Base-by-base conservation (phyloP, 1,284 basidiomycete species). In the Ustilago cynodontis region DNA sequence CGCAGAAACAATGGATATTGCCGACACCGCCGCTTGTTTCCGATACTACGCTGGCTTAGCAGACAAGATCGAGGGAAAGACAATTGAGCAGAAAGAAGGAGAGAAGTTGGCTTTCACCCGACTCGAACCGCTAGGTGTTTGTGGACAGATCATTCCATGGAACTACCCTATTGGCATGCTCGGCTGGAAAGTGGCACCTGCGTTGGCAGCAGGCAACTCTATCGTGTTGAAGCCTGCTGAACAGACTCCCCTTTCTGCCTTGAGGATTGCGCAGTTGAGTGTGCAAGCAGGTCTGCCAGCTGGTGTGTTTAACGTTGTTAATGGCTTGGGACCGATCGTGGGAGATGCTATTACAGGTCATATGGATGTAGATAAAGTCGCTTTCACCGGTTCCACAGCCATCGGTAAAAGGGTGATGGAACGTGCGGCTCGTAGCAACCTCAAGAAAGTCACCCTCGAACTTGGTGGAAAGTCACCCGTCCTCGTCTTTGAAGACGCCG, bases 121-220 rank as follows among this genome's bases (percentile, higher is more conserved):
- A 24, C 93, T 96, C 85, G 95, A 98, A 87, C 95, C 95, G 9
- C 91, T 97, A 77, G 95, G 95, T 76, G 94, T 97, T 65, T 94
- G 74, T 53, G 79, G 79, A 20, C 79, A 81, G 62, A 81, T 81
- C 65, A 81, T 71, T 51, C 79, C 71, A 4, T 79, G 70, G 74
- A 95, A 95, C 87, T 95, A 94, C 84, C 94, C 93, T 9, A 68
- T 71, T 24, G 70, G 65, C 10, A 77, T 81, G 64, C 29, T 78
- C n/a, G 80, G 78, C 29, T 84, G 68, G 73, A 78, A 96, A 88
- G 92, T 94, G 2, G 86, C 83, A 1, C 82, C 83, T 3, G 87
- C 87, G 7, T 83, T 87, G 56, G 80, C 86, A 0, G 87, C 86
- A 6, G 87, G 87, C 10, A 86, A 86, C 72, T 82, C 84, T 10